Evolutionary conservation across 106 monocot genomes (phyloP), one percentile per base, ranked within the genome.

Genomic region (Xerophyta viscosa): DNA sequence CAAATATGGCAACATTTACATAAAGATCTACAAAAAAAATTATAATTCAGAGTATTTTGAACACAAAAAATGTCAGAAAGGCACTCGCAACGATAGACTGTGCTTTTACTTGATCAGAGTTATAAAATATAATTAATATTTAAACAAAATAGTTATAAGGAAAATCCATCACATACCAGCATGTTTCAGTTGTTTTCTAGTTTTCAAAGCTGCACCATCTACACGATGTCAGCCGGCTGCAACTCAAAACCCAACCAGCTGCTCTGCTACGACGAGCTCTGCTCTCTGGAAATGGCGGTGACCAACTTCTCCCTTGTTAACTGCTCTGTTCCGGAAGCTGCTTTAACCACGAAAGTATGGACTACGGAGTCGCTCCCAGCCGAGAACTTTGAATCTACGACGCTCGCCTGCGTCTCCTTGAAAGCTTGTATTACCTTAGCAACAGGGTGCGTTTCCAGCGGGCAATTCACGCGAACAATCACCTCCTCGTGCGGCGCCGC

Each of bases 261-360:
- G 33, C 41, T 24, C 27, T 24, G 33, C 41, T 24, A 62, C n/a
- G 58, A 17, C 10, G 47, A 53, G 24, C 51, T 66, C 66, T 63
- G 62, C 29, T 83, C 71, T 17, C 48, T 27, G 26, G 83, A 64
- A n/a, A 93, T 60, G 7, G 80, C 83, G 3, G 73, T 58, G 11
- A 87, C 29, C 29, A 93, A 44, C 72, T 71, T 80, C 19, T 93
- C 87, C 69, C 68, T 83, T 2, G 57, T 80, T 8, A 75, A 23
- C 60, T 60, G 74, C 63, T 87, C 83, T 0, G 70, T 37, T 6
- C 80, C 79, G 1, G 53, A n/a, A n/a, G n/a, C 48, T 7, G 83
- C 58, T 44, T 75, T 79, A 50, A 87, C 65, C 19, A 83, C 64
- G 45, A 93, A 87, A 8, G 92, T 93, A 59, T 93, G 92, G 13